Percentiles rank a stretch among this genome's conserved stretches.
phyloP scores from a whole-genome alignment of 306 rosid species.

The Rosa rugosa region DNA sequence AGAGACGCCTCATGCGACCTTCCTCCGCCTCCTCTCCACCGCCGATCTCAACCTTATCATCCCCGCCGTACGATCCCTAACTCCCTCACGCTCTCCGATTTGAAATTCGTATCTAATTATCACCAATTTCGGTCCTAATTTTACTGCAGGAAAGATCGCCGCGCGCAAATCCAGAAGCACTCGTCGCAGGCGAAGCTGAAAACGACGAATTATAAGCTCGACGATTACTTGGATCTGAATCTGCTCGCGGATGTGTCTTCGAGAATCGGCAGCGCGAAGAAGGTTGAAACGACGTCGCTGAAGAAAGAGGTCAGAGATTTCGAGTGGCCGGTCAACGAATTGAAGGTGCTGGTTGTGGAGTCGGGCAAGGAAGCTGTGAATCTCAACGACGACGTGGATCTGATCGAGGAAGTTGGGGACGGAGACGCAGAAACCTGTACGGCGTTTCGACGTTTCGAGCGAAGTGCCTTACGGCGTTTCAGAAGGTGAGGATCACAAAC shows the following conservation, averaged over 20 bases:
- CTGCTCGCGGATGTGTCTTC: constrained; percentile 30
- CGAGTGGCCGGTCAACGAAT: constrained; percentile 32
- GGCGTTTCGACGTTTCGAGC: constrained; percentile 28
- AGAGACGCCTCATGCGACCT: constrained; percentile 33
- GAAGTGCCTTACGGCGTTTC: constrained; percentile 1
- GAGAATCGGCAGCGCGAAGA: constrained; percentile 16
- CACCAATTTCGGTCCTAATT: not conserved
- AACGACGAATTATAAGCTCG: constrained; percentile 18
- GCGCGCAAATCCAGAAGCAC: not conserved
- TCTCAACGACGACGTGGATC: constrained; percentile 23
- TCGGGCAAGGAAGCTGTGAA: constrained; percentile 1
- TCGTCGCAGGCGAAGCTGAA: constrained; percentile 9
- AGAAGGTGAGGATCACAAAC: not conserved
- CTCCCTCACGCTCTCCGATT: not conserved
- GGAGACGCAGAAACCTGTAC: constrained; percentile 16
- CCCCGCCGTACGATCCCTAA: not conserved
- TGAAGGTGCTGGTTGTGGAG: constrained; percentile 25
- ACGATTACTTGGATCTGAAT: constrained; percentile 35
- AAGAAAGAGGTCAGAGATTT: constrained; percentile 23
- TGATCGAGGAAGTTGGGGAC: constrained; percentile 1
- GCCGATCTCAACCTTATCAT: constrained; percentile 7
- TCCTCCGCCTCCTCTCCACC: constrained; percentile 12
- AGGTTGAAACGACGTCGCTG: constrained; percentile 16
- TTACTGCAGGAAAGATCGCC: not conserved
- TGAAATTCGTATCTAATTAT: not conserved